These are phyloP conservation scores for Coemansia asiatica DNA, from an alignment of 192 early-diverging fungal species.

Conservation along the genomic window DNA sequence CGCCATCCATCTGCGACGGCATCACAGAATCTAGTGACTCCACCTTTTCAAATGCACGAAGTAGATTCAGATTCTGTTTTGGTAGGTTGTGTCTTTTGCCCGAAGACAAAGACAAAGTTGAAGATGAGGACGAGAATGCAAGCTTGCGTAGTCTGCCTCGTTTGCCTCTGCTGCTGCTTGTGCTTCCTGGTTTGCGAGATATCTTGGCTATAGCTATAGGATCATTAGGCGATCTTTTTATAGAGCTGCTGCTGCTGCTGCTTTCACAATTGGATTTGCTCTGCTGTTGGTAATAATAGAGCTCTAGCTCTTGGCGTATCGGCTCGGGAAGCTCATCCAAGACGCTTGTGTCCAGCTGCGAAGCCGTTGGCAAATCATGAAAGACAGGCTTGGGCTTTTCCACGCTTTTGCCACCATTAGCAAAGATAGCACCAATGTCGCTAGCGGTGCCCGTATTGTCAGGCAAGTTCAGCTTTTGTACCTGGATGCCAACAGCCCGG, in stretches of 20 bases:
- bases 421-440: slow-evolving; percentile 18
- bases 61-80: slow-evolving; percentile 23
- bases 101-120: too few relatives aligned
- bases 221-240: not conserved
- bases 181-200: not conserved
- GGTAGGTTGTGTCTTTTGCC: not conserved
- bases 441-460: slow-evolving; percentile 4
- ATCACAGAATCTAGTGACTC: slow-evolving; percentile 32
- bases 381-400: not conserved
- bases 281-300: slow-evolving; percentile 12
- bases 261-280: not conserved
- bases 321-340: slow-evolving; percentile 37
- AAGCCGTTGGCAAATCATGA: slow-evolving; percentile 31
- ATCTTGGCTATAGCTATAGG: not conserved
- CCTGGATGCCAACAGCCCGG: slow-evolving; percentile 41
- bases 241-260: not conserved
- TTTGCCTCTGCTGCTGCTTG: not conserved
- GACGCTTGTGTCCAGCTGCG: slow-evolving; percentile 41
- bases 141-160: slow-evolving; percentile 36
- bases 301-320: slow-evolving; percentile 35
- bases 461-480: slow-evolving; percentile 25
- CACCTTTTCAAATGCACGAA: slow-evolving; percentile 37
- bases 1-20: slow-evolving; percentile 48
- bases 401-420: slow-evolving; percentile 7
- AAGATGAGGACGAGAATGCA: slow-evolving; percentile 3